phyloP scores from a whole-genome alignment of 2,329 filamentous ascomycete genomes.

The Dactylella cylindrospora region DNA sequence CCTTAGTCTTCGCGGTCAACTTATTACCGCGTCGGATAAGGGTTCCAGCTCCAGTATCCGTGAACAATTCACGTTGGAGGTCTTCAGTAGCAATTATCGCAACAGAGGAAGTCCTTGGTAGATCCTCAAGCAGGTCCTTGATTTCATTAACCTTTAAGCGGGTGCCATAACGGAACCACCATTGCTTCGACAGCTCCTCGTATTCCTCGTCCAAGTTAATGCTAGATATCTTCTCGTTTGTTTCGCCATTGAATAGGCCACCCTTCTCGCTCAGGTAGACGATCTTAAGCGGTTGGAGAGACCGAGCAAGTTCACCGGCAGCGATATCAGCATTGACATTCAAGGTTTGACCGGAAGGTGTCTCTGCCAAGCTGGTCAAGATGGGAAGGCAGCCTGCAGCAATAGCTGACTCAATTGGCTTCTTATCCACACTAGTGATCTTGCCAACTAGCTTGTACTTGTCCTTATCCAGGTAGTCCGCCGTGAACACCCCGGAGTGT shows the following conservation, averaged over 20 bases:
- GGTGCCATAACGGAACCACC: conserved; percentile 94
- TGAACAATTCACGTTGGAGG: conserved; percentile 94
- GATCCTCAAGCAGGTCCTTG: conserved; percentile 83
- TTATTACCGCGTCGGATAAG: conserved; percentile 90
- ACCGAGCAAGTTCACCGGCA: conserved; percentile 84
- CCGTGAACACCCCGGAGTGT: conserved; percentile 83
- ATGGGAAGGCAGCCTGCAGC: conserved; percentile 88
- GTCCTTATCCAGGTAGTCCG: conserved; percentile 92
- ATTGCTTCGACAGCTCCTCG: conserved; percentile 85
- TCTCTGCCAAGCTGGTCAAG: conserved; percentile 94
- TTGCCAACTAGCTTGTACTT: conserved; percentile 96
- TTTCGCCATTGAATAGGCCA: conserved; percentile 88
- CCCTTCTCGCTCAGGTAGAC: conserved; percentile 99
- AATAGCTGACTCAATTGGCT: conserved; percentile 86
- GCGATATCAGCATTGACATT: conserved; percentile 99
- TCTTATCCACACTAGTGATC: conserved; percentile 88
- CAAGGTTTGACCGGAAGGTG: conserved; percentile 82
- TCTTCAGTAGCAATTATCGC: conserved; percentile 97
- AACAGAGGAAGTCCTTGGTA: conserved; percentile 89
- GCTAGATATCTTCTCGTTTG: conserved; percentile 90
- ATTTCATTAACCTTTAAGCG: conserved; percentile 97
- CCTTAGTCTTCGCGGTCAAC: conserved; percentile 70
- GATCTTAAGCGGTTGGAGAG: conserved; percentile 90
- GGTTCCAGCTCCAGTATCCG: conserved; percentile 90
- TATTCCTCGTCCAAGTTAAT: conserved; percentile 98